Percentiles rank a stretch among this genome's conserved stretches.
These are phyloP conservation scores for Pichia sp. DNA, from an alignment of 1,139 yeast genomes.

Conservation along the genomic window DNA sequence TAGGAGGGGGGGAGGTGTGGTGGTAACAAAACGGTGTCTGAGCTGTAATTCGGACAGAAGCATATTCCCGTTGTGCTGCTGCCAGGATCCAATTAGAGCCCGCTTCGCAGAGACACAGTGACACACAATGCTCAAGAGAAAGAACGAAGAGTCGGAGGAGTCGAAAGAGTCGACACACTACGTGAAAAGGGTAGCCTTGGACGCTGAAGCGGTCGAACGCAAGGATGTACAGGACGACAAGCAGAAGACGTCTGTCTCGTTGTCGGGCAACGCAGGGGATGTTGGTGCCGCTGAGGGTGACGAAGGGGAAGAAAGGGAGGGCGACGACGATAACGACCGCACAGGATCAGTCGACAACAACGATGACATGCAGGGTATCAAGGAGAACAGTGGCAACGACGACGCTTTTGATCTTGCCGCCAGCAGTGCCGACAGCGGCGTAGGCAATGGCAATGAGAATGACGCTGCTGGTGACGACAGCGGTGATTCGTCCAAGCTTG, in stretches of 20 bases:
- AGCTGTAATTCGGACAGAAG: too few species aligned
- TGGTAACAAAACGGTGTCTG: background rate
- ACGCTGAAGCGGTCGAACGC: constrained; percentile 43
- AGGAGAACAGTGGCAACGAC: background rate
- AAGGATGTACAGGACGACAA: constrained; percentile 35
- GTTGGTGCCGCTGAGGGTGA: background rate
- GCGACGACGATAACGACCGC: background rate
- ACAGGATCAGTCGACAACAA: background rate
- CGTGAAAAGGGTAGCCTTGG: constrained; percentile 65
- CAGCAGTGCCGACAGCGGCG: background rate
- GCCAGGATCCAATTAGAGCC: background rate
- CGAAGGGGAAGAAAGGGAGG: background rate
- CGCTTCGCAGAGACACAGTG: background rate
- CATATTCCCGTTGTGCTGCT: too few species aligned
- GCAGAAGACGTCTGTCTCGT: constrained; percentile 41
- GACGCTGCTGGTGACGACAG: background rate
- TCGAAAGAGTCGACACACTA: constrained; percentile 26
- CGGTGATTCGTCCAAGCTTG: background rate
- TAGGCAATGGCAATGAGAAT: background rate
- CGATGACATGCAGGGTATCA: background rate
- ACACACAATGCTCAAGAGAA: constrained; percentile 51
- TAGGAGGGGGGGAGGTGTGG: background rate
- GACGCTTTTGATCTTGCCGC: background rate
- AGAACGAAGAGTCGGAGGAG: constrained; percentile 52
- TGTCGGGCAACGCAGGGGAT: background rate